These are phyloP conservation scores for Exophiala dermatitidis DNA, from an alignment of 2,329 filamentous ascomycete genomes.

Conservation along the genomic window DNA sequence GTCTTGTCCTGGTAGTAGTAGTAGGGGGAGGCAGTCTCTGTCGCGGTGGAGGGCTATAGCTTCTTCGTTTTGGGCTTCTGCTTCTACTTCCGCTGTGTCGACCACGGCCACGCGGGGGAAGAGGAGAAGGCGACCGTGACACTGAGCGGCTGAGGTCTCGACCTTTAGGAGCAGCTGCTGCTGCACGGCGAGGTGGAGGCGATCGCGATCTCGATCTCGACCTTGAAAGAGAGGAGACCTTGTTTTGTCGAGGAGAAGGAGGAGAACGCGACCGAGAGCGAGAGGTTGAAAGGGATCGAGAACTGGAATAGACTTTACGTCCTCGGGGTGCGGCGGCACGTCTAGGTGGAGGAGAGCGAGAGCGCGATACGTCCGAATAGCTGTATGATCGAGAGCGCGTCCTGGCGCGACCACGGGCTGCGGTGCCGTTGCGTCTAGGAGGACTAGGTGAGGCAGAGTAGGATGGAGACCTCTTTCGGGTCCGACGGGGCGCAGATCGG, in stretches of 20 bases:
- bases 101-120: constrained; percentile 1
- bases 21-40: constrained; percentile 3
- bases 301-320: constrained; percentile 2
- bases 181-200: constrained; percentile 4
- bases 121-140: constrained; percentile 4
- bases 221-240: not conserved
- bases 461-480: constrained; percentile 23
- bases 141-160: not conserved
- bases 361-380: constrained; percentile 7
- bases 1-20: not conserved
- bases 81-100: not conserved
- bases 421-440: constrained; percentile 17
- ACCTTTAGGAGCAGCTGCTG: not conserved
- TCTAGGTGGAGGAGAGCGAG: constrained; percentile 6
- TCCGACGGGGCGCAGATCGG: constrained; percentile 18
- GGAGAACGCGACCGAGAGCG: not conserved
- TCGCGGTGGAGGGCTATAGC: constrained; percentile 10
- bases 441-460: constrained; percentile 19
- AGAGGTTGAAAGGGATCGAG: constrained; percentile 7
- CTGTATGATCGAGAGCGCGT: constrained; percentile 16
- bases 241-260: not conserved
- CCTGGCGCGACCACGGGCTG: constrained; percentile 12
- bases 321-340: not conserved
- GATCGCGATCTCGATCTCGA: constrained; percentile 11
- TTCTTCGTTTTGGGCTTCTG: constrained; percentile 2